Evolutionary conservation across 2,329 filamentous ascomycete species (phyloP).

Genomic region (Hypoxylon sp.): DNA sequence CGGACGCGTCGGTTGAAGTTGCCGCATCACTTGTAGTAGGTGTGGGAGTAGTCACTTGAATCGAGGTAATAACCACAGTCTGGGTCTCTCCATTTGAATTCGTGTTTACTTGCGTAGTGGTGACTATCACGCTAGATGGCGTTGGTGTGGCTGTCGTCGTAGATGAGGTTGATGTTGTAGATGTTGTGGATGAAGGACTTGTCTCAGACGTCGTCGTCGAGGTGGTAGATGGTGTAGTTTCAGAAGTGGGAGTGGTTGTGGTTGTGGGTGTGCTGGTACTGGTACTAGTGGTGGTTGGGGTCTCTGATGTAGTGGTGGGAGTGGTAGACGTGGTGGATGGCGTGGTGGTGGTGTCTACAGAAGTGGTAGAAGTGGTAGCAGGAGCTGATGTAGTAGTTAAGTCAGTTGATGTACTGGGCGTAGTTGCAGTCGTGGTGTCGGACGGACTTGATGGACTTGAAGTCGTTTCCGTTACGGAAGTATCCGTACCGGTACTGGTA

Average conservation of each 20-base stretch:
- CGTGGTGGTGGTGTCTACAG: conserved; percentile 18
- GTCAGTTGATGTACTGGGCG: conserved; percentile 30
- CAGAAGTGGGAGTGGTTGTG: conserved; percentile 21
- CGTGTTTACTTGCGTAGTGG: conserved; percentile 39
- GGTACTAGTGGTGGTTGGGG: conserved; percentile 26
- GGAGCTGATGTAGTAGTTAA: conserved; percentile 26
- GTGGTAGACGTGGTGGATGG: conserved; percentile 27
- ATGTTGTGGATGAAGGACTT: conserved; percentile 20
- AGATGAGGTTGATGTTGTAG: conserved; percentile 33
- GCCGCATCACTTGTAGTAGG: conserved; percentile 22
- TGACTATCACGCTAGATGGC: conserved; percentile 28
- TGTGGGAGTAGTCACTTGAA: conserved; percentile 36
- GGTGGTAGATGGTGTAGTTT: conserved; percentile 25
- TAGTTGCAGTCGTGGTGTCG: conserved; percentile 12
- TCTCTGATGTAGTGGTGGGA: conserved; percentile 24
- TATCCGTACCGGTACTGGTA: conserved; percentile 45
- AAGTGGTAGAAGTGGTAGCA: conserved; percentile 32
- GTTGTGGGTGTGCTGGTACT: no score
- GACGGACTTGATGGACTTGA: conserved; percentile 34
- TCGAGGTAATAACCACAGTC: conserved; percentile 45
- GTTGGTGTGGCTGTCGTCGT: conserved; percentile 20
- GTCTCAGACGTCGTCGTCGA: conserved; percentile 18
- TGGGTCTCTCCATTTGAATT: conserved; percentile 38
- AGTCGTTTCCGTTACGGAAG: conserved; percentile 27
- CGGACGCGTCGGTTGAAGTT: conserved; percentile 37